A percentile compares a stretch with the other conserved stretches of the same genome.
phyloP scores from a whole-genome alignment of 2,329 filamentous ascomycete species.

The Coniosporium uncinatum region DNA sequence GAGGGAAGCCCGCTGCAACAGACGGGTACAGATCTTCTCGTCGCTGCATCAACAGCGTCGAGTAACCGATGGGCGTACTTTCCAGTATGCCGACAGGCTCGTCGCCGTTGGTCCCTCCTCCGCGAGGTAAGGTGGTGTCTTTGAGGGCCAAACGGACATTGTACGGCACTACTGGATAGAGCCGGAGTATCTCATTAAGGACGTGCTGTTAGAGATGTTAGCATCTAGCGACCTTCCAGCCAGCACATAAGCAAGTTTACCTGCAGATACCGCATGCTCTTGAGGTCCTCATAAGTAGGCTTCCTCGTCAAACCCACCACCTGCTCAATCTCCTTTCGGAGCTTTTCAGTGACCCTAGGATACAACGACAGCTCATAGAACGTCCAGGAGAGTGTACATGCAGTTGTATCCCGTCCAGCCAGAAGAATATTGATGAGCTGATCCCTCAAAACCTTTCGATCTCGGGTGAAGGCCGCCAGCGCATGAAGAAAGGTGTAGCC shows the following conservation, averaged over 20 bases:
- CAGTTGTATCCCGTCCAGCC: constrained; percentile 85
- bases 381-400: constrained; percentile 72
- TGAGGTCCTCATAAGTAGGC: constrained; percentile 72
- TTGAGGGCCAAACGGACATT: constrained; percentile 39
- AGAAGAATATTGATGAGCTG: constrained; percentile 80
- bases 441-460: constrained; percentile 66
- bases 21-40: constrained; percentile 41
- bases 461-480: constrained; percentile 72
- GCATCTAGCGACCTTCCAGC: constrained; percentile 8
- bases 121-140: constrained; percentile 42
- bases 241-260: constrained; percentile 11
- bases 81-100: constrained; percentile 36
- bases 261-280: constrained; percentile 77
- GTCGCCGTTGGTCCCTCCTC: constrained; percentile 37
- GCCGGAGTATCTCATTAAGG: constrained; percentile 36
- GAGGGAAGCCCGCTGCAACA: constrained; percentile 27
- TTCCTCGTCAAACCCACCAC: constrained; percentile 56
- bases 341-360: constrained; percentile 58
- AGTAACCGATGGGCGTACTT: constrained; percentile 39
- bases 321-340: constrained; percentile 67
- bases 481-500: constrained; percentile 85
- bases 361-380: constrained; percentile 77
- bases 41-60: constrained; percentile 41
- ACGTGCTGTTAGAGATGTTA: constrained; percentile 16
- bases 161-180: constrained; percentile 44